phyloP scores from a whole-genome alignment of 1,284 basidiomycete genomes.

The Ustilago vetiveriae region DNA sequence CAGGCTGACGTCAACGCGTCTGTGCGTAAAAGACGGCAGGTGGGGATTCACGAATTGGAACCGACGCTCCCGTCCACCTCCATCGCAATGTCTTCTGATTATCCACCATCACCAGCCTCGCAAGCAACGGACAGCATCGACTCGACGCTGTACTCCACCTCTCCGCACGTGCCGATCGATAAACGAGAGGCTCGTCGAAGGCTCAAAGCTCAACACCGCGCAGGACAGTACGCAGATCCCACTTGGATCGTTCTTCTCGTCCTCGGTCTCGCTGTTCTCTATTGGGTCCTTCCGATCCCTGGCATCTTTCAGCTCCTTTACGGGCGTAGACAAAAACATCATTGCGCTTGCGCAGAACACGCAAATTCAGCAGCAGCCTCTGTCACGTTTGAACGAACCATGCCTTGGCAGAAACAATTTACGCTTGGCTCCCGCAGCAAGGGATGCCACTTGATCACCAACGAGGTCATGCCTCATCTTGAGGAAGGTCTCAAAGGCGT shows the following conservation, averaged over 20 bases:
- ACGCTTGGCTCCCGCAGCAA: slow-evolving; percentile 69
- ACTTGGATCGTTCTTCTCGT: slow-evolving; percentile 35
- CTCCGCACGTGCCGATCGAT: slow-evolving; percentile 42
- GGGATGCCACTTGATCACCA: slow-evolving; percentile 84
- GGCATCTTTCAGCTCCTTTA: slow-evolving; percentile 37
- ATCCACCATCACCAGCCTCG: slow-evolving; percentile 4
- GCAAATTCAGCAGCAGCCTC: neutral
- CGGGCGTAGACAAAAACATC: slow-evolving; percentile 3
- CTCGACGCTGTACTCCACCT: slow-evolving; percentile 28
- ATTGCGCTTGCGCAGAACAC: neutral
- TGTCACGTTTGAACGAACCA: slow-evolving; percentile 64
- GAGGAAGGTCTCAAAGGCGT: slow-evolving; percentile 74
- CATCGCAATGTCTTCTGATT: slow-evolving; percentile 23
- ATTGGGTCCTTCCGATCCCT: slow-evolving; percentile 47
- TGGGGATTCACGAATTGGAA: neutral
- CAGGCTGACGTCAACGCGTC: slow-evolving; percentile 1
- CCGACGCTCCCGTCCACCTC: slow-evolving; percentile 3
- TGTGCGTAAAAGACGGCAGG: too few species aligned
- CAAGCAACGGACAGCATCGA: neutral
- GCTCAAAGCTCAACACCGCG: slow-evolving; percentile 35
- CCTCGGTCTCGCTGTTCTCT: slow-evolving; percentile 24
- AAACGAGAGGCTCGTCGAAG: slow-evolving; percentile 34
- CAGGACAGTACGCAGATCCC: slow-evolving; percentile 44
- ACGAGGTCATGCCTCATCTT: slow-evolving; percentile 78
- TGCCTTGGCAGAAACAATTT: slow-evolving; percentile 94